phyloP scores from a whole-genome alignment of 2,329 filamentous ascomycete genomes.

The Whalleya microplaca region DNA sequence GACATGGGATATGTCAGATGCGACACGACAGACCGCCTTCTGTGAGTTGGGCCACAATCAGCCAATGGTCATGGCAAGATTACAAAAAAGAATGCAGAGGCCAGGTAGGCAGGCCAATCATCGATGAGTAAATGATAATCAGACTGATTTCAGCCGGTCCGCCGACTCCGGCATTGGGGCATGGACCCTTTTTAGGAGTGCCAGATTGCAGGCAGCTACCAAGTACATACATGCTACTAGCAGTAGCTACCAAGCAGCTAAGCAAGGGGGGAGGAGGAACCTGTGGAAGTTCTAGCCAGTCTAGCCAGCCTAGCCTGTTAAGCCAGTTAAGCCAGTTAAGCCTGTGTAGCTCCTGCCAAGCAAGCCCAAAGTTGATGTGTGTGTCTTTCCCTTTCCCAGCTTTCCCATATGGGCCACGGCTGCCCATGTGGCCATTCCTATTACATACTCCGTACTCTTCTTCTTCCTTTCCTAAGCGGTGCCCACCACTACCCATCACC shows the following conservation, averaged over 20 bases:
- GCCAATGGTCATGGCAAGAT: slow-evolving; percentile 24
- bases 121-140: slow-evolving; percentile 29
- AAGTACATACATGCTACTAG: not conserved
- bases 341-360: no score
- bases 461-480: no score
- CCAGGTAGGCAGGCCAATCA: slow-evolving; percentile 19
- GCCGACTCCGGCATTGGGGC: slow-evolving; percentile 21
- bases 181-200: slow-evolving; percentile 9
- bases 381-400: no score
- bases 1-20: not conserved
- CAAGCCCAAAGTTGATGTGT: no score
- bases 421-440: not conserved
- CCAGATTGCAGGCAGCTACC: slow-evolving; percentile 2
- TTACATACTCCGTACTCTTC: no score
- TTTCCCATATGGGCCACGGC: no score
- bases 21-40: slow-evolving; percentile 21
- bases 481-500: not conserved
- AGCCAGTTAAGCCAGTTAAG: no score
- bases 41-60: slow-evolving; percentile 12
- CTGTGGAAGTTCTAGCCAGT: no score
- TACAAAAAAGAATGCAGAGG: slow-evolving; percentile 13
- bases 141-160: slow-evolving; percentile 23
- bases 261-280: no score
- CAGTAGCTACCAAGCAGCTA: no score
- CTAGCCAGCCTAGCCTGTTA: no score